phyloP scores from a whole-genome alignment of 164 flowering plant species.

The Nymphaea thermarum region DNA sequence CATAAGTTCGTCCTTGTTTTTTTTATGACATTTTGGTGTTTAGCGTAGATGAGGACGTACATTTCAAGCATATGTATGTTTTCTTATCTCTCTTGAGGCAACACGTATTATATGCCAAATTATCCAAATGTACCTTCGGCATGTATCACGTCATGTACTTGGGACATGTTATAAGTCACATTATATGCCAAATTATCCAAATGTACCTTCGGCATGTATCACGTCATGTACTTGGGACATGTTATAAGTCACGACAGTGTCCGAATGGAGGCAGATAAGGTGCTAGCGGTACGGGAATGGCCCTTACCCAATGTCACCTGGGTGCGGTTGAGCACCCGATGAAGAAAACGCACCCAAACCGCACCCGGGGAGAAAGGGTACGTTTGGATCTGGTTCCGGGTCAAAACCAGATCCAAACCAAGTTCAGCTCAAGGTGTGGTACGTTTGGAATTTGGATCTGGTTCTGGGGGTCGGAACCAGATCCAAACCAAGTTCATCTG shows the following conservation, averaged over 20 bases:
- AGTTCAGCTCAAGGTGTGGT: too few relatives aligned
- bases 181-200: background rate
- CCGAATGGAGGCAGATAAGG: background rate
- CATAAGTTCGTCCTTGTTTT: background rate
- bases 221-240: background rate
- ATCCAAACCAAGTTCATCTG: too few relatives aligned
- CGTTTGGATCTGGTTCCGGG: too few relatives aligned
- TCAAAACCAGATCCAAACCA: too few relatives aligned
- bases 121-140: background rate
- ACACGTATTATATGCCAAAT: background rate
- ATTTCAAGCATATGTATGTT: background rate
- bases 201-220: background rate
- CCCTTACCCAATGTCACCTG: too few relatives aligned
- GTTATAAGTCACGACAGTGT: background rate
- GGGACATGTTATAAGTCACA: too few relatives aligned
- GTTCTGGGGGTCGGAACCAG: too few relatives aligned
- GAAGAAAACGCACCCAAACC: too few relatives aligned
- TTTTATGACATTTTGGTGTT: background rate
- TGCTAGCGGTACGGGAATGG: background rate
- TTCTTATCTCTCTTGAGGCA: background rate
- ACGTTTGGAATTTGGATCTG: too few relatives aligned
- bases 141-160: background rate
- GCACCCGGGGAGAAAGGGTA: too few relatives aligned
- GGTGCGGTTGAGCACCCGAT: too few relatives aligned
- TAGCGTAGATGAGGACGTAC: background rate